These are phyloP conservation scores for Plenodomus lindquistii DNA, from an alignment of 2,329 filamentous ascomycete genomes.

Conservation along the genomic window DNA sequence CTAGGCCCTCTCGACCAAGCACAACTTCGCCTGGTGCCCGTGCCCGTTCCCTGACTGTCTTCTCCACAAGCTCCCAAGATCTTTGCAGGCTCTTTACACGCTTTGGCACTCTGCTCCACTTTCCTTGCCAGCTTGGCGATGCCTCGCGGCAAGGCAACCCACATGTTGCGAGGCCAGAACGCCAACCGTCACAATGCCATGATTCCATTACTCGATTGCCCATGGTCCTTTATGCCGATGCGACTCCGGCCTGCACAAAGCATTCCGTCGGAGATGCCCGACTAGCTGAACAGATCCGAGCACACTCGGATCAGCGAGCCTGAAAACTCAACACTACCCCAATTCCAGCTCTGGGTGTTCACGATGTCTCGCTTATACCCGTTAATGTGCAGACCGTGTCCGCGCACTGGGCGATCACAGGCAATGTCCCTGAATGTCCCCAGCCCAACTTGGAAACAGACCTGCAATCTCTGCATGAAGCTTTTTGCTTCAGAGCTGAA, in stretches of 20 bases:
- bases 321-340: no score
- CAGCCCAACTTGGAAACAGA: constrained; percentile 22
- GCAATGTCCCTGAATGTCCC: no score
- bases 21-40: constrained; percentile 15
- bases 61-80: constrained; percentile 28
- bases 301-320: constrained; percentile 3
- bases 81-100: constrained; percentile 27
- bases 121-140: constrained; percentile 9
- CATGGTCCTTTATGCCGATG: constrained; percentile 9
- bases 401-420: constrained; percentile 8
- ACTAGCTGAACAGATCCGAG: constrained; percentile 7
- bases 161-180: constrained; percentile 37
- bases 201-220: constrained; percentile 25
- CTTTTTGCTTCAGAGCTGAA: constrained; percentile 2
- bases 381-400: constrained; percentile 9
- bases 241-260: constrained; percentile 7
- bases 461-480: constrained; percentile 22
- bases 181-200: constrained; percentile 10
- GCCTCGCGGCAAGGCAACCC: constrained; percentile 27
- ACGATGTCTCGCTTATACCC: constrained; percentile 33
- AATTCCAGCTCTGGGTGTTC: constrained; percentile 1
- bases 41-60: constrained; percentile 21
- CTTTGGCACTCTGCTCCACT: constrained; percentile 21
- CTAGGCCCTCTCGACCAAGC: constrained; percentile 19
- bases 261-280: constrained; percentile 13